These are phyloP conservation scores for Bromus sterilis DNA, from an alignment of 176 grass and related monocot species.

Conservation along the genomic window DNA sequence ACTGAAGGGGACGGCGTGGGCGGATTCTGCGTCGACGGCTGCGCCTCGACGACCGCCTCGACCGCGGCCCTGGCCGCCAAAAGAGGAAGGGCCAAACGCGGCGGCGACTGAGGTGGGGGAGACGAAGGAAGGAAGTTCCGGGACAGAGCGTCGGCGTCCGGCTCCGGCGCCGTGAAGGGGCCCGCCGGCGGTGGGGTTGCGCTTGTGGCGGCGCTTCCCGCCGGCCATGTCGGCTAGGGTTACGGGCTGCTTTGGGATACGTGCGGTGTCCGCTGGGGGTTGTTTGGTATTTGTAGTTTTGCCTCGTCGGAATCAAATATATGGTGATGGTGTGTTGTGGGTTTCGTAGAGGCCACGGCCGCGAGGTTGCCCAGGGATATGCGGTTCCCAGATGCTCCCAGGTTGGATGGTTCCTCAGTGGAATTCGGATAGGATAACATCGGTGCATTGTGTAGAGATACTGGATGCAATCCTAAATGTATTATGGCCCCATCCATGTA, in stretches of 20 bases:
- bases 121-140: conserved; percentile 43
- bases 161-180: conserved; percentile 26
- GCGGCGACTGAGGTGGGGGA: conserved; percentile 28
- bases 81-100: conserved; percentile 31
- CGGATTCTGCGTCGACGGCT: neutral
- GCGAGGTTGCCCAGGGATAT: too few relatives aligned
- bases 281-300: too few relatives aligned
- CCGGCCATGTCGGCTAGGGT: conserved; percentile 47
- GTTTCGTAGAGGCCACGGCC: too few relatives aligned
- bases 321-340: too few relatives aligned
- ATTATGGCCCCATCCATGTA: too few relatives aligned
- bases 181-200: conserved; percentile 58
- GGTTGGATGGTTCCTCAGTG: too few relatives aligned
- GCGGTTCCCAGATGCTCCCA: too few relatives aligned
- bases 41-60: neutral
- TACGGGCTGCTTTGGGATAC: conserved; percentile 1
- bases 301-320: too few relatives aligned
- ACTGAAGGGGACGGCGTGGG: conserved; percentile 32
- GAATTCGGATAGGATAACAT: too few relatives aligned
- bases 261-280: neutral
- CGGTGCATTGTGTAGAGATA: too few relatives aligned
- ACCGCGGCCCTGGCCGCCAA: neutral
- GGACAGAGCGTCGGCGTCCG: conserved; percentile 25
- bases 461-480: too few relatives aligned
- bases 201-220: conserved; percentile 34